Percentiles rank a stretch among this genome's conserved stretches.
phyloP scores from a whole-genome alignment of 129 eudicot species.

The Sambucus nigra region DNA sequence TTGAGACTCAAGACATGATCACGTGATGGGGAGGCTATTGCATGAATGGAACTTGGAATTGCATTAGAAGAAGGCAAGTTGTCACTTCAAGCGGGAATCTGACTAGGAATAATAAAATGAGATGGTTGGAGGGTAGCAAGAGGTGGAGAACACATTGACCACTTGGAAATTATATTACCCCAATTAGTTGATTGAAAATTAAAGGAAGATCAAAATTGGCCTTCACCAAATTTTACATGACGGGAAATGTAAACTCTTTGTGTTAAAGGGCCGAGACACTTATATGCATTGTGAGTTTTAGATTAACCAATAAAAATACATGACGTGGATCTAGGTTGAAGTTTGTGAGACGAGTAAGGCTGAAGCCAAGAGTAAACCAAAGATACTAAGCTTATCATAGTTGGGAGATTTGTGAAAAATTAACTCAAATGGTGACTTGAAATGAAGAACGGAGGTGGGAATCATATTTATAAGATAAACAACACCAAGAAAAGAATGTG shows the following conservation, averaged over 20 bases:
- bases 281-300: slow-evolving; percentile 18
- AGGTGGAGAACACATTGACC: too few species aligned
- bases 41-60: too few species aligned
- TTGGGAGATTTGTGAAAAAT: slow-evolving; percentile 9
- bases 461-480: slow-evolving; percentile 13
- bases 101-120: too few species aligned
- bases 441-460: not conserved
- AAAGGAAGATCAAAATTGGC: not conserved
- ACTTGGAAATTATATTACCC: too few species aligned
- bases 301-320: slow-evolving; percentile 15
- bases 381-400: slow-evolving; percentile 4
- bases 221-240: slow-evolving; percentile 26
- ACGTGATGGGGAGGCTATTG: too few species aligned
- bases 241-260: slow-evolving; percentile 9
- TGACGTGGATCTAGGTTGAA: slow-evolving; percentile 7
- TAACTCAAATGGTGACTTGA: not conserved
- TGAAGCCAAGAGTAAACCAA: slow-evolving; percentile 25
- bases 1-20: too few species aligned
- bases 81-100: too few species aligned
- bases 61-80: too few species aligned
- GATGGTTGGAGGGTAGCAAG: too few species aligned
- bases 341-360: slow-evolving; percentile 8
- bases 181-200: too few species aligned
- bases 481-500: slow-evolving; percentile 8
- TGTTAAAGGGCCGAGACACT: slow-evolving; percentile 12